Percentiles rank a stretch among this genome's conserved stretches.
Conservation (phyloP, 805 yeast species). For the Debaryomyces castellii region DNA sequence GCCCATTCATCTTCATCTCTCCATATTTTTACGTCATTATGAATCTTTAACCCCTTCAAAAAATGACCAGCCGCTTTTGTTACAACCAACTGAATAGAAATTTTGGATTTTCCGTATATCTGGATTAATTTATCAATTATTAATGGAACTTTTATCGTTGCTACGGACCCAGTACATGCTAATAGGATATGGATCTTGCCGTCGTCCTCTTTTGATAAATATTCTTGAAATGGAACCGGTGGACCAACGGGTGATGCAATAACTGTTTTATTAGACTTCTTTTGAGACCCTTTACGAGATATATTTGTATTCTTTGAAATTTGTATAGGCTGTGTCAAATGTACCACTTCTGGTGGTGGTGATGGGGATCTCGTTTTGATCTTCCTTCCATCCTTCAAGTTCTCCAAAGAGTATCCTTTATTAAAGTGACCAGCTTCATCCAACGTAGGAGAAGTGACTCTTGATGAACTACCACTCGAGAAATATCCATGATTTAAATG, state of each 20-base stretch:
- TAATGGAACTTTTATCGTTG: constrained; percentile 88
- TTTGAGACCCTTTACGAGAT: constrained; percentile 24
- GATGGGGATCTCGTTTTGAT: constrained; percentile 1
- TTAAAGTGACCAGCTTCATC: constrained; percentile 10
- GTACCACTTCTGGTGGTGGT: constrained; percentile 5
- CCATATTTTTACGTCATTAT: constrained; percentile 82
- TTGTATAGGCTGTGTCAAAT: constrained; percentile 19
- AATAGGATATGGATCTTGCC: constrained; percentile 83
- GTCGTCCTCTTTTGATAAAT: constrained; percentile 71
- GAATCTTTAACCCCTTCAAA: constrained; percentile 54
- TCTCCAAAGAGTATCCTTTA: constrained; percentile 4
- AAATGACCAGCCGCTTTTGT: constrained; percentile 81
- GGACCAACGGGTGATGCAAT: constrained; percentile 61
- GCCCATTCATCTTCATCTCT: constrained; percentile 93
- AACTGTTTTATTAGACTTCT: constrained; percentile 48
- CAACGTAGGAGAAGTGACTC: constrained; percentile 20
- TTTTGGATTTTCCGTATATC: constrained; percentile 64
- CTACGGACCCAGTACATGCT: constrained; percentile 96
- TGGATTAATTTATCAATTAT: constrained; percentile 85
- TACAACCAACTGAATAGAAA: constrained; percentile 81
- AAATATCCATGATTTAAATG: constrained; percentile 5
- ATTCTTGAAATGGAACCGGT: constrained; percentile 73
- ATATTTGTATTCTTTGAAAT: constrained; percentile 10
- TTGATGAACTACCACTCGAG: constrained; percentile 11
- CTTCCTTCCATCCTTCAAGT: not conserved